phyloP scores from a whole-genome alignment of 2,329 filamentous ascomycete genomes.

The Ceratocystis papillata region DNA sequence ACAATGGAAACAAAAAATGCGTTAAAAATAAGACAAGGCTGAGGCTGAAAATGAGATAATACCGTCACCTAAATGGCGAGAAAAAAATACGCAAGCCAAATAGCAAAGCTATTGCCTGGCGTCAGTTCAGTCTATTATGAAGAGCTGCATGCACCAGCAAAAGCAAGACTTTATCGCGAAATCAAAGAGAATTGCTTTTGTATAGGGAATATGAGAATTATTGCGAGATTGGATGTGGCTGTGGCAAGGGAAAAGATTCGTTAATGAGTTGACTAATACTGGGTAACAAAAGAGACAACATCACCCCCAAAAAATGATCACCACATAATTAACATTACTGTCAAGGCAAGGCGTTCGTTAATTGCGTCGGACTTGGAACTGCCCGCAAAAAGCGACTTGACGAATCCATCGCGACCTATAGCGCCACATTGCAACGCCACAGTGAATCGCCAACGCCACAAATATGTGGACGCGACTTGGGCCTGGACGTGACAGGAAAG shows the following conservation, averaged over 20 bases:
- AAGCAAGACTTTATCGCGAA: not conserved
- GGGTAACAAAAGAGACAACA: not conserved
- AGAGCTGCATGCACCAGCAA: constrained; percentile 6
- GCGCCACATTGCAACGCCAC: not conserved
- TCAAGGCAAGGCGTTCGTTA: not conserved
- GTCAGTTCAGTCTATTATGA: not conserved
- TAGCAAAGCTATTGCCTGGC: constrained; percentile 3
- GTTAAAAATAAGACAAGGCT: not conserved
- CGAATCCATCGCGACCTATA: constrained; percentile 15
- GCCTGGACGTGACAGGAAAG: not conserved
- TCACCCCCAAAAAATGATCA: constrained; percentile 8
- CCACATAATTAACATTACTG: not conserved
- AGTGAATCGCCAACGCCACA: not conserved
- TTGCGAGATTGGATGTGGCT: not conserved
- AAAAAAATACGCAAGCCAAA: constrained; percentile 4
- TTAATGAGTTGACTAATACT: not conserved
- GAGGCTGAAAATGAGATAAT: not conserved
- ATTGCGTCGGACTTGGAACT: not conserved
- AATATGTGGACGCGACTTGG: constrained; percentile 12
- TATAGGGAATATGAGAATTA: not conserved
- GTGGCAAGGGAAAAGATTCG: not conserved
- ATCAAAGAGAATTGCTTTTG: not conserved
- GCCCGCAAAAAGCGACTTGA: not conserved
- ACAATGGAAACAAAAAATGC: not conserved
- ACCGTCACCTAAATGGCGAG: not conserved